Evolutionary conservation across 352 stramenopile genomes (phyloP), one percentile per base, ranked within the genome.

Genomic region (Globisporangium orthogonon): DNA sequence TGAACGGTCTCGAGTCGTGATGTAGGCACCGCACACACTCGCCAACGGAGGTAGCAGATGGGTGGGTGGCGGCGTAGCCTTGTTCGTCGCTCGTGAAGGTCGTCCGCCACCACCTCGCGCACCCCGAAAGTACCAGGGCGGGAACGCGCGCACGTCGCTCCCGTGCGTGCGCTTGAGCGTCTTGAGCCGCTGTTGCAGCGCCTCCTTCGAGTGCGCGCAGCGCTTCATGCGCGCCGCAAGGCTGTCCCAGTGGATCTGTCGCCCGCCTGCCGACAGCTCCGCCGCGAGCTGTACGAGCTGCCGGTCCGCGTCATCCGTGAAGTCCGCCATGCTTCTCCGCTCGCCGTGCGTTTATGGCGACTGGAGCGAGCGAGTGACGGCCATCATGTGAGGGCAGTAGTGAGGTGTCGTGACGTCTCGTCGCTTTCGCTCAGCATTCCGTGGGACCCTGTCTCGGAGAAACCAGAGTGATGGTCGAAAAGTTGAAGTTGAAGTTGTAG

Each of bases 81-180:
- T 13, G 0, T 13, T 6, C 37, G 4, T 43, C 11, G 13, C 1
- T 17, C 37, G 10, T 4, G 37, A 13, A 17, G 37, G 37, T 43
- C 13, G 37, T 43, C 37, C 37, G 11, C 37, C 37, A 13, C 37
- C 13, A 5, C 37, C 3, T 17, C 37, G 37, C 7, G 35, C 5
- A 28, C 63, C 58, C 54, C 58, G 69, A 18, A 81, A 85, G 60
- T 65, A 85, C 71, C 75, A 75, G 7, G 13, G 7, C 1, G 68
- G 73, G 29, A 85, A 85, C 0, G 62, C 18, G 9, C 60, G 55
- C 10, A 83, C 17, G 14, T 71, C 50, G 23, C 33, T 41, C 29
- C 69, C 71, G 37, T 85, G 52, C 1, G 65, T 83, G n/a, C 73
- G 70, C 46, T 85, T 85, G 5, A 85, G 63, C 2, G 75, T 85